Evolutionary conservation across 1,284 basidiomycete species (phyloP), one percentile per base, ranked within the genome.

Genomic region (Schizophyllum amplum): DNA sequence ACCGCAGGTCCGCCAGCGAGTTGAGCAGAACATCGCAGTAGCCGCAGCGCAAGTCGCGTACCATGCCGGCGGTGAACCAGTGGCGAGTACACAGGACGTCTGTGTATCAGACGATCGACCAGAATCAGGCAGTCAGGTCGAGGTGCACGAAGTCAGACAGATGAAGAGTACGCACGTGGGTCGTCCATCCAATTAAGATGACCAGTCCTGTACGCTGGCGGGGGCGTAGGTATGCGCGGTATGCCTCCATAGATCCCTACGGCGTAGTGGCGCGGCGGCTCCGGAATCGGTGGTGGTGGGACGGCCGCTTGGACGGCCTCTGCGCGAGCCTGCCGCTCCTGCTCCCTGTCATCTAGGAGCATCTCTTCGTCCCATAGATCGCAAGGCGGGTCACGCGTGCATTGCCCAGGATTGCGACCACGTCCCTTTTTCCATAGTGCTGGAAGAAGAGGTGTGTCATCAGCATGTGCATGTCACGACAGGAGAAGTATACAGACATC

Each of bases 401-500:
- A 75, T 11, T 57, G 57, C 4, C 62, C 62, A 7, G 47, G 22
- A 5, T 49, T n/a, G 47, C 47, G 47, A 5, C 47, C 47, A 7
- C 22, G 47, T 7, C 52, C 53, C 9, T 46, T 53, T 6, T 57
- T 63, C 51, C 71, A 70, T 9, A 66, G 55, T 23, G 70, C 71
- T 71, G 55, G 3, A 27, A 17, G 24, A 27, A 57, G 72, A 73
- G 72, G 72, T 72, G 71, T 72, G 69, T 74, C 71, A 71, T 5
- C 7, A 73, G 72, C 72, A 64, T 73, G 63, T 72, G 71, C 70
- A 71, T 69, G 72, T 72, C 66, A 64, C 68, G 71, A 72, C 72
- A 73, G 24, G 33, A 52, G 46, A 9, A 49, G 26, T 25, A 46
- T 13, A 46, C 57, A 42, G 0, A 58, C 58, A 62, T 17, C 59